A percentile compares a stretch with the other conserved stretches of the same genome.
These are phyloP conservation scores for Talaromyces rugulosus DNA, from an alignment of 2,329 filamentous ascomycete species.

Conservation along the genomic window DNA sequence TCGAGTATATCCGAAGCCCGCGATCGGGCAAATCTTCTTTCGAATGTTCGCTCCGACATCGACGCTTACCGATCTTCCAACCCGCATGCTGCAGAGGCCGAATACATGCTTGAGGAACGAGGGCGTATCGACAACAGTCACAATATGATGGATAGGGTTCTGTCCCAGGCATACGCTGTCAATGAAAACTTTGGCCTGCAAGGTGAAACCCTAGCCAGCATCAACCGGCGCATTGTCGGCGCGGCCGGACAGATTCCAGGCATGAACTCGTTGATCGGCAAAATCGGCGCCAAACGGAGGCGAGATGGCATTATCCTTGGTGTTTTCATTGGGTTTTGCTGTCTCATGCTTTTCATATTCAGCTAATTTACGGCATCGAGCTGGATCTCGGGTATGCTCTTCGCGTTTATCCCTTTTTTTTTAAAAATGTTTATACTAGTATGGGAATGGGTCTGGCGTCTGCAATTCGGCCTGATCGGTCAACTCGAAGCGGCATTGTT, in stretches of 20 bases:
- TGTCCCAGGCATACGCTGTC: slow-evolving; percentile 94
- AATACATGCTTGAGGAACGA: slow-evolving; percentile 95
- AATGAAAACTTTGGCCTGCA: slow-evolving; percentile 87
- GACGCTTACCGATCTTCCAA: slow-evolving; percentile 79
- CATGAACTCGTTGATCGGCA: slow-evolving; percentile 83
- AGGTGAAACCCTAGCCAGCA: slow-evolving; percentile 79
- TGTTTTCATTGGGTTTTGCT: slow-evolving; percentile 85
- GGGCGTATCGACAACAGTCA: slow-evolving; percentile 82
- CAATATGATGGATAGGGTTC: slow-evolving; percentile 79
- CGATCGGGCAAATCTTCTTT: slow-evolving; percentile 83
- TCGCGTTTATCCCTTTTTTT: slow-evolving; percentile 3
- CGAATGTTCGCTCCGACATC: slow-evolving; percentile 88
- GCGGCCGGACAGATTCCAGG: slow-evolving; percentile 90
- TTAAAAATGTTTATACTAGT: not conserved
- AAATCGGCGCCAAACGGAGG: slow-evolving; percentile 91
- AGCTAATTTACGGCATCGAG: slow-evolving; percentile 44
- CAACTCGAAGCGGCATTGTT: not conserved
- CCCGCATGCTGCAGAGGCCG: slow-evolving; percentile 77
- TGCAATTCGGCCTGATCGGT: not conserved
- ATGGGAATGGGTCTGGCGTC: not conserved
- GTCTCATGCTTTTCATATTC: slow-evolving; percentile 78
- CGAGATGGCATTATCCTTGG: slow-evolving; percentile 93
- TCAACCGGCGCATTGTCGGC: slow-evolving; percentile 84
- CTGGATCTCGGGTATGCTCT: slow-evolving; percentile 12
- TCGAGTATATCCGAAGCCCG: slow-evolving; percentile 71